These are phyloP conservation scores for Wickerhamiella galacta DNA, from an alignment of 805 yeast species.

Conservation along the genomic window DNA sequence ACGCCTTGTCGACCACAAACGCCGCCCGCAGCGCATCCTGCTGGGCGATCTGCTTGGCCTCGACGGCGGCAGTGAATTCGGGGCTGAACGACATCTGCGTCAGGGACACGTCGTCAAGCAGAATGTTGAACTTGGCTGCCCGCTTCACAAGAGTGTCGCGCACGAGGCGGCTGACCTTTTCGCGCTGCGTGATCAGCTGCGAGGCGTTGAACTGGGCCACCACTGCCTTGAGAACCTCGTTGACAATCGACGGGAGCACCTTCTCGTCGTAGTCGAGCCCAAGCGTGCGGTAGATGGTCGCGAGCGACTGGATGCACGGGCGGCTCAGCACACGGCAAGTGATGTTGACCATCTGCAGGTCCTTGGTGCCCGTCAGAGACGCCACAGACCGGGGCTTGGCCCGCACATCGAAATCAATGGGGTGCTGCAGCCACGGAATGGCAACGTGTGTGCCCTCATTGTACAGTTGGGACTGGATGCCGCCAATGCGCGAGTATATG, in stretches of 20 bases:
- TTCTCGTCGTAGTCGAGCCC: slow-evolving; percentile 94
- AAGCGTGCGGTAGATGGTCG: slow-evolving; percentile 75
- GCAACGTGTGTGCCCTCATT: slow-evolving; percentile 91
- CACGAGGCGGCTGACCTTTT: slow-evolving; percentile 78
- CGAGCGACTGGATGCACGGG: slow-evolving; percentile 65
- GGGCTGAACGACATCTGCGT: slow-evolving; percentile 96
- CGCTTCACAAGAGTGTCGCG: slow-evolving; percentile 83
- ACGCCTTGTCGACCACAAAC: slow-evolving; percentile 87
- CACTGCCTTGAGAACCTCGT: slow-evolving; percentile 89
- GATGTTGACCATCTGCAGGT: slow-evolving; percentile 95
- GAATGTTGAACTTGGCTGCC: slow-evolving; percentile 74
- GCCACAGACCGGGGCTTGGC: slow-evolving; percentile 96
- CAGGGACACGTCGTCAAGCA: slow-evolving; percentile 87
- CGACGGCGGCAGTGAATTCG: slow-evolving; percentile 93
- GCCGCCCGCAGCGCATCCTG: slow-evolving; percentile 99
- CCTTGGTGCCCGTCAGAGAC: slow-evolving; percentile 93
- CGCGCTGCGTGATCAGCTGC: slow-evolving; percentile 97
- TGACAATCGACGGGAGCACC: slow-evolving; percentile 93
- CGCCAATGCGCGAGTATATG: slow-evolving; percentile 72
- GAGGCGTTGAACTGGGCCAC: slow-evolving; percentile 98
- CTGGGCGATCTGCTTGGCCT: slow-evolving; percentile 97
- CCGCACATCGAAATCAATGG: slow-evolving; percentile 83
- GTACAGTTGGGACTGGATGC: slow-evolving; percentile 68
- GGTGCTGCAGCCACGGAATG: slow-evolving; percentile 88
- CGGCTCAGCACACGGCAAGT: slow-evolving; percentile 94